phyloP scores from a whole-genome alignment of 352 stramenopile genomes.

The Phytophthora crassamura region DNA sequence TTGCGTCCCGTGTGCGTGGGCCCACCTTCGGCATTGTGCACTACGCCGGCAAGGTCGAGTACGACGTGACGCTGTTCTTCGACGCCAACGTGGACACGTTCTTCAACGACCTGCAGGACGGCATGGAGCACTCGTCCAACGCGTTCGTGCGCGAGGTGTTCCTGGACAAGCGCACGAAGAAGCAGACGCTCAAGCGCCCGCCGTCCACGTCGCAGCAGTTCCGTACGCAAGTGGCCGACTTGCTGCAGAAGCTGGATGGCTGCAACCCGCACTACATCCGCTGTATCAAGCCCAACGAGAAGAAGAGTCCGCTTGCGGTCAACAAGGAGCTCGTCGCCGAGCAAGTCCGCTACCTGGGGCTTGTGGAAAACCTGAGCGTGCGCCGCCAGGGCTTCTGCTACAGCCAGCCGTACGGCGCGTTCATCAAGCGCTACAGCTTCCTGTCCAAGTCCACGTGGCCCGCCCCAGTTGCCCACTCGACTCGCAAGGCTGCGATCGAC shows the following conservation, averaged over 20 bases:
- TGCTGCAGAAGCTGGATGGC: slow-evolving; percentile 86
- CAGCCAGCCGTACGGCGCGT: slow-evolving; percentile 78
- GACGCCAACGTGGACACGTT: slow-evolving; percentile 89
- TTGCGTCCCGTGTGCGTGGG: slow-evolving; percentile 71
- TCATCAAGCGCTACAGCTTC: slow-evolving; percentile 89
- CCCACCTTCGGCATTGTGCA: slow-evolving; percentile 84
- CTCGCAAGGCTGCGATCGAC: slow-evolving; percentile 77
- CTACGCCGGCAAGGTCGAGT: slow-evolving; percentile 89
- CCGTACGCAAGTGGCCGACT: slow-evolving; percentile 73
- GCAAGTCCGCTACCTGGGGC: slow-evolving; percentile 81
- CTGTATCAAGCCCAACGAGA: slow-evolving; percentile 92
- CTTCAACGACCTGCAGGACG: slow-evolving; percentile 81
- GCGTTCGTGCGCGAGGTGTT: slow-evolving; percentile 83
- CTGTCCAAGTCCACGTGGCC: slow-evolving; percentile 83
- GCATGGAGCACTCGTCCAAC: slow-evolving; percentile 77
- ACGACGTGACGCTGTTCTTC: slow-evolving; percentile 87
- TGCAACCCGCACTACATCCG: slow-evolving; percentile 93
- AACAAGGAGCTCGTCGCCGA: slow-evolving; percentile 75
- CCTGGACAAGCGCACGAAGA: slow-evolving; percentile 74
- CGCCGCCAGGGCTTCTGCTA: slow-evolving; percentile 88
- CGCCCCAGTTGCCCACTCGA: slow-evolving; percentile 63
- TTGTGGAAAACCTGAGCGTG: slow-evolving; percentile 86
- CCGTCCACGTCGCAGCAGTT: slow-evolving; percentile 89
- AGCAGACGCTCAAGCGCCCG: slow-evolving; percentile 86
- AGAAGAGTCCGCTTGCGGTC: slow-evolving; percentile 77